These are phyloP conservation scores for Glonium stellatum DNA, from an alignment of 495 filamentous ascomycete genomes.

Conservation along the genomic window DNA sequence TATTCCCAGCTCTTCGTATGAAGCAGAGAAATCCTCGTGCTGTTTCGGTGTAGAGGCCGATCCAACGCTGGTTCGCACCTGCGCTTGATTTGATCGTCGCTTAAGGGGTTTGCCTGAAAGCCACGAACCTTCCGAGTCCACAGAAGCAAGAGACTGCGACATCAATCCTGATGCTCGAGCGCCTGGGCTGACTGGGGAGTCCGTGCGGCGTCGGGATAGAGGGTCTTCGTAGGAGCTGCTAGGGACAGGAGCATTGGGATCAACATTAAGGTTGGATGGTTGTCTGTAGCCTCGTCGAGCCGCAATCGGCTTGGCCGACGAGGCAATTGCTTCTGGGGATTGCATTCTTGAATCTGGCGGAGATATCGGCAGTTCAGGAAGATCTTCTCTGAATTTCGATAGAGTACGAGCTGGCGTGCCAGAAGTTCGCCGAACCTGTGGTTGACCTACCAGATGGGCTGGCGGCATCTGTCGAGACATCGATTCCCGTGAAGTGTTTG, in stretches of 20 bases:
- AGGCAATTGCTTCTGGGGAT: slow-evolving; percentile 50
- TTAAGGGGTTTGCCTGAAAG: slow-evolving; percentile 64
- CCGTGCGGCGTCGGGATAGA: slow-evolving; percentile 15
- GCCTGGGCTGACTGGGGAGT: slow-evolving; percentile 34
- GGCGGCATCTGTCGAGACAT: slow-evolving; percentile 49
- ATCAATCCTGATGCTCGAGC: slow-evolving; percentile 39
- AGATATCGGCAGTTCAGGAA: slow-evolving; percentile 76
- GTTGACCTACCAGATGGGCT: slow-evolving; percentile 38
- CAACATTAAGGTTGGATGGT: slow-evolving; percentile 9
- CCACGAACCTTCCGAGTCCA: slow-evolving; percentile 91
- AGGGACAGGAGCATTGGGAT: slow-evolving; percentile 5
- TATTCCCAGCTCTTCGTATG: slow-evolving; percentile 55
- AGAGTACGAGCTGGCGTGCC: slow-evolving; percentile 65
- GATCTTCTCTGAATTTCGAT: slow-evolving; percentile 89
- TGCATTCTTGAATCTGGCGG: slow-evolving; percentile 75
- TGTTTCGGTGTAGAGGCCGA: slow-evolving; percentile 12
- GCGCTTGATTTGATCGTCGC: slow-evolving; percentile 44
- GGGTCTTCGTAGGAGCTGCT: slow-evolving; percentile 2
- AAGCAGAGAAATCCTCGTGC: slow-evolving; percentile 41
- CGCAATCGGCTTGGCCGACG: slow-evolving; percentile 11
- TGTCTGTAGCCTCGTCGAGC: slow-evolving; percentile 14
- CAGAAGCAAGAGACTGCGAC: slow-evolving; percentile 71
- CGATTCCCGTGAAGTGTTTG: slow-evolving; percentile 82
- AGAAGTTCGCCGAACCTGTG: slow-evolving; percentile 32
- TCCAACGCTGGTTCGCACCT: slow-evolving; percentile 19